These are phyloP conservation scores for Heliocybe sulcata DNA, from an alignment of 1,284 basidiomycete genomes.

Conservation along the genomic window DNA sequence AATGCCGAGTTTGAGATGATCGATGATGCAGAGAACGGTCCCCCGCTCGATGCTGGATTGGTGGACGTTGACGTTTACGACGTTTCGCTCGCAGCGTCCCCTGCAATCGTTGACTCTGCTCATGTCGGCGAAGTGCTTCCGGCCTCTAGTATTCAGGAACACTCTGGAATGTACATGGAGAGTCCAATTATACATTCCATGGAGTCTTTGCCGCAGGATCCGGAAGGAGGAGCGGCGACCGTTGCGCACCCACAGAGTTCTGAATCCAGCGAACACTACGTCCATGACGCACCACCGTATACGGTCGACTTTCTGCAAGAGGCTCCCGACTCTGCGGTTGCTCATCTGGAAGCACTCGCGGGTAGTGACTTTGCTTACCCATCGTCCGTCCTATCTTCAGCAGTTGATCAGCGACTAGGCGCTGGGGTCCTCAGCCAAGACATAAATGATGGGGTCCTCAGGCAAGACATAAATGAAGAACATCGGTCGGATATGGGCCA, in stretches of 20 bases:
- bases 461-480: neutral
- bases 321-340: neutral
- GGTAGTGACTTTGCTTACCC: neutral
- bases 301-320: neutral
- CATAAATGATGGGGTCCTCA: neutral
- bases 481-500: too few species aligned
- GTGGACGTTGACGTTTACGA: slow-evolving; percentile 57
- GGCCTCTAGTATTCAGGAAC: neutral
- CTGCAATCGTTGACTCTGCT: slow-evolving; percentile 9
- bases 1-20: slow-evolving; percentile 68
- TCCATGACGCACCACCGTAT: neutral
- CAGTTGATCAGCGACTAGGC: neutral
- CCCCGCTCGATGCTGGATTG: neutral
- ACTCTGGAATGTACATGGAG: neutral
- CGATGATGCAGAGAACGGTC: slow-evolving; percentile 32
- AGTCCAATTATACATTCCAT: neutral
- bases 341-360: neutral
- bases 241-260: too few species aligned
- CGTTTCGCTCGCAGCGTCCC: slow-evolving; percentile 30
- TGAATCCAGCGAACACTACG: neutral
- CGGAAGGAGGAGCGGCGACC: neutral
- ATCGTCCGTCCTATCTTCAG: too few species aligned
- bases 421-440: neutral
- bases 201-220: neutral
- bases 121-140: neutral